Conservation (phyloP, 2,329 filamentous ascomycete genomes). For the Pestalotiopsis sp. region DNA sequence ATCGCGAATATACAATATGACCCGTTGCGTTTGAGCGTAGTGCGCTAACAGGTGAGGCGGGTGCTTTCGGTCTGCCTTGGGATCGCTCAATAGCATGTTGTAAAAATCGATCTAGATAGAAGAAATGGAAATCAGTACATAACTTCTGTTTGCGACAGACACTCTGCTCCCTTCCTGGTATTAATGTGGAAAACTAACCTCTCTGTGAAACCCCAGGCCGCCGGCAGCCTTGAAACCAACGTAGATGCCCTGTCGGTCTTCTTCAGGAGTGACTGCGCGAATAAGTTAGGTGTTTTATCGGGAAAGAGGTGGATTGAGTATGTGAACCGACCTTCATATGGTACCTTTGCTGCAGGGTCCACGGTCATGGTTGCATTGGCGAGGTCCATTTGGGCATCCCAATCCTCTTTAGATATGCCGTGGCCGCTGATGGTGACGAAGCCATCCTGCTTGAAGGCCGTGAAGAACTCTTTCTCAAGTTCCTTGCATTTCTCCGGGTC, state of each 20-base stretch:
- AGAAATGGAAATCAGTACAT: too few relatives aligned
- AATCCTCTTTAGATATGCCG: conserved; percentile 27
- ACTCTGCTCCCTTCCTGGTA: neutral
- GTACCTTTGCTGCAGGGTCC: conserved; percentile 24
- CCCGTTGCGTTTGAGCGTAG: conserved; percentile 24
- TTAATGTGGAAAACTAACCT: neutral
- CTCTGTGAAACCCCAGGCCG: conserved; percentile 18
- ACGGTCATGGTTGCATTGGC: conserved; percentile 29
- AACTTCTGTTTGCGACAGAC: too few relatives aligned
- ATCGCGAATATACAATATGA: conserved; percentile 27
- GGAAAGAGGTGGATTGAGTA: neutral
- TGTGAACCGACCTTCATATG: conserved; percentile 23
- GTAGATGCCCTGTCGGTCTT: conserved; percentile 27
- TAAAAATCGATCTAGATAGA: conserved; percentile 9
- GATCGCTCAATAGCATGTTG: conserved; percentile 21
- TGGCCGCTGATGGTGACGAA: conserved; percentile 28
- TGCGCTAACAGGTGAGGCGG: conserved; percentile 21
- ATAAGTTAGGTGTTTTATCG: neutral
- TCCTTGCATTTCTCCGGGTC: conserved; percentile 23
- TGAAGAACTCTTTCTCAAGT: conserved; percentile 21
- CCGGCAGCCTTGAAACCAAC: conserved; percentile 30
- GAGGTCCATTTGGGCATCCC: conserved; percentile 25
- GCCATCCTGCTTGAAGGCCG: conserved; percentile 14
- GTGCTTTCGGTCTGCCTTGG: conserved; percentile 22
- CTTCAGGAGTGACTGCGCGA: conserved; percentile 27